Conservation (phyloP, 768 basidiomycete genomes). For the Mycena galopus region DNA sequence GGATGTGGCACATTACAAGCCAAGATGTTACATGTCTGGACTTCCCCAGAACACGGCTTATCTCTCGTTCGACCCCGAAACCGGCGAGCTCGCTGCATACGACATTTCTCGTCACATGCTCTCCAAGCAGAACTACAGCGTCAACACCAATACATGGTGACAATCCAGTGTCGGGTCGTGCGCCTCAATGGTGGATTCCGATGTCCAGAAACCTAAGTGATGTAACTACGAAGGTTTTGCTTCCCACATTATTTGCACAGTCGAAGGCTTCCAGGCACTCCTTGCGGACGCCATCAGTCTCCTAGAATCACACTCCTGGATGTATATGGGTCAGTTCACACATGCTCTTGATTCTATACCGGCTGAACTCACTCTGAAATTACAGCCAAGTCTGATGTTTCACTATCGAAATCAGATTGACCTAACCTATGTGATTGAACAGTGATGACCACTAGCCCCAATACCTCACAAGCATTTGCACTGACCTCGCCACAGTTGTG, state of each 20-base stretch:
- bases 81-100: conserved; percentile 2
- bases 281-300: not conserved
- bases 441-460: not conserved
- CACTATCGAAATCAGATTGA: too few species aligned
- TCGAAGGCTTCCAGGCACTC: not conserved
- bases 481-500: not conserved
- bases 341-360: not conserved
- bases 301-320: not conserved
- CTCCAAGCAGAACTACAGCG: not conserved
- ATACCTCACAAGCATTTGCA: conserved; percentile 6
- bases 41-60: not conserved
- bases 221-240: not conserved
- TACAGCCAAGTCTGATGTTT: not conserved
- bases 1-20: not conserved
- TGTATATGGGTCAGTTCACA: not conserved
- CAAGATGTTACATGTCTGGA: not conserved
- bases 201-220: not conserved
- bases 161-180: not conserved
- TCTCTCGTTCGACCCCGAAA: not conserved
- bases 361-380: not conserved
- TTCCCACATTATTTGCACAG: not conserved
- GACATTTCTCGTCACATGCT: not conserved
- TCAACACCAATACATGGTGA: not conserved
- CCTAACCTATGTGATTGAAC: not conserved
- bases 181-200: not conserved